Percentiles rank a stretch among this genome's conserved stretches.
These are phyloP conservation scores for Aspergillus bridgeri DNA, from an alignment of 495 filamentous ascomycete species.

Conservation along the genomic window DNA sequence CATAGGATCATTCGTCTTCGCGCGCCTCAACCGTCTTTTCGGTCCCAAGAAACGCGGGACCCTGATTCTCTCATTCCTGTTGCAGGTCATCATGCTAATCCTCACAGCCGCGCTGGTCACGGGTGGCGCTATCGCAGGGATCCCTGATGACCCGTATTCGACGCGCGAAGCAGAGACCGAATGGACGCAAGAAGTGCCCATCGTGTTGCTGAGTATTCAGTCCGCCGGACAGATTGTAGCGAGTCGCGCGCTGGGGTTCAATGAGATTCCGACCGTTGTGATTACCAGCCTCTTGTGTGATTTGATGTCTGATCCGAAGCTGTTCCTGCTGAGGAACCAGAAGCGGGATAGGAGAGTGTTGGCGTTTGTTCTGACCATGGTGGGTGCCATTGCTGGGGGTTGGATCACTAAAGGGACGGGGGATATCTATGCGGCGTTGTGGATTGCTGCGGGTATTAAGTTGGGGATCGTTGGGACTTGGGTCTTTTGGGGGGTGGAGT, in stretches of 20 bases:
- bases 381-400: constrained; percentile 60
- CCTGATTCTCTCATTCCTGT: constrained; percentile 50
- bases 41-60: constrained; percentile 41
- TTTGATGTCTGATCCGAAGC: constrained; percentile 54
- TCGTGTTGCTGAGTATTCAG: constrained; percentile 65
- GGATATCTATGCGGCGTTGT: constrained; percentile 49
- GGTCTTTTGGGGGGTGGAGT: constrained; percentile 32
- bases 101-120: constrained; percentile 53
- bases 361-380: constrained; percentile 52
- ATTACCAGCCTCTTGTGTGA: constrained; percentile 67
- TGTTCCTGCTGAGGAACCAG: constrained; percentile 54
- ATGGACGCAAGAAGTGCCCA: constrained; percentile 38
- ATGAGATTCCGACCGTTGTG: constrained; percentile 70
- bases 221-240: constrained; percentile 66
- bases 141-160: constrained; percentile 8
- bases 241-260: constrained; percentile 57
- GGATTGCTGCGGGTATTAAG: constrained; percentile 56
- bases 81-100: constrained; percentile 52
- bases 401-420: constrained; percentile 55
- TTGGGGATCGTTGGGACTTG: constrained; percentile 33
- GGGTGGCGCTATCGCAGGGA: constrained; percentile 37
- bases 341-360: constrained; percentile 60
- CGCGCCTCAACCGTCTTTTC: constrained; percentile 26
- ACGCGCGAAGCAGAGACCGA: constrained; percentile 4
- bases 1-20: constrained; percentile 47